Evolutionary conservation across 257 asterid genomes (phyloP).

Genomic region (Solanum dulcamara): DNA sequence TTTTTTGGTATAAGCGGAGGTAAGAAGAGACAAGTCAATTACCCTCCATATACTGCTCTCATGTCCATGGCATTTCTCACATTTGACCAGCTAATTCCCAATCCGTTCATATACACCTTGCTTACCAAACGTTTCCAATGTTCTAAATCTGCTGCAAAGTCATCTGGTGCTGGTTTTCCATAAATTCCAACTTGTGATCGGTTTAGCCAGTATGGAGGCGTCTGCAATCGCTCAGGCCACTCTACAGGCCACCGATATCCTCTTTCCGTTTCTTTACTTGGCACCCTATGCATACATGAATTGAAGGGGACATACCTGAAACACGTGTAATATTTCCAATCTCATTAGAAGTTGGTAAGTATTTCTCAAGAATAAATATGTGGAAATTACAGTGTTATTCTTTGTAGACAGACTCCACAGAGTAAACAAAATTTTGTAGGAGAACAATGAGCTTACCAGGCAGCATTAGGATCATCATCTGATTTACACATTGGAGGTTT

Average conservation of each 20-base stretch:
- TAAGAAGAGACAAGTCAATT: slow-evolving; percentile 5
- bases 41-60: slow-evolving; percentile 96
- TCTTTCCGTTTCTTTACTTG: slow-evolving; percentile 42
- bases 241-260: slow-evolving; percentile 89
- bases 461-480: slow-evolving; percentile 79
- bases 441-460: slow-evolving; percentile 43
- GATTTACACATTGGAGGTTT: slow-evolving; percentile 58
- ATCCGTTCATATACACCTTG: slow-evolving; percentile 43
- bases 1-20: not conserved
- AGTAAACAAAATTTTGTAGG: not conserved
- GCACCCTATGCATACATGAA: slow-evolving; percentile 64
- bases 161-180: slow-evolving; percentile 80
- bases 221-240: slow-evolving; percentile 66
- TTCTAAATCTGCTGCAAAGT: slow-evolving; percentile 51
- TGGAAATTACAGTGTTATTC: not conserved
- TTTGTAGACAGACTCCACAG: not conserved
- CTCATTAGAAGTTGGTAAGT: not conserved
- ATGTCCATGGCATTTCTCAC: slow-evolving; percentile 83
- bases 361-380: not conserved
- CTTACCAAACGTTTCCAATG: slow-evolving; percentile 58
- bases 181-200: slow-evolving; percentile 58
- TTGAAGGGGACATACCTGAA: slow-evolving; percentile 79
- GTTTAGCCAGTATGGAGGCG: slow-evolving; percentile 74
- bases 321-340: not conserved
- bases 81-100: slow-evolving; percentile 70